Base-by-base conservation (phyloP, 345 rosid genomes). In the Euphorbia lathyris region DNA sequence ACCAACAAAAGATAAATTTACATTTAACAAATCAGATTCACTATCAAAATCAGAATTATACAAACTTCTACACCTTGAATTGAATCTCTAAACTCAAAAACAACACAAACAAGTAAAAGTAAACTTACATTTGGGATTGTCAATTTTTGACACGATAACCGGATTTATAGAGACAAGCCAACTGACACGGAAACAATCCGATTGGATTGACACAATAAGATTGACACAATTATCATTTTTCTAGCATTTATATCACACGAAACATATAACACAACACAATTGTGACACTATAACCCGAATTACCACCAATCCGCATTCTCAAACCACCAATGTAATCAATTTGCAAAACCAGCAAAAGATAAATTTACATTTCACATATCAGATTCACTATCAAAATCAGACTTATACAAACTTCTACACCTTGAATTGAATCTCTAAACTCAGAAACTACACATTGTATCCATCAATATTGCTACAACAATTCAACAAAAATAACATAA, bases 371-470 rank as follows among this genome's bases (percentile, higher is more conserved):
- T 34, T 34, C 3, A 34, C 22, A 19, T 34, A 19, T 52, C 32
- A 62, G 22, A 25, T 47, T 48, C 55, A 57, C 63, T 27, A 40
- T 1, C 53, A 36, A 27, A 22, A 36, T 56, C 27, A 42, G 26
- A 63, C 40, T 64, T 56, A 8, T 69, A 75, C 74, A 63, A 63
- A 69, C 45, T 57, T 56, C 70, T 63, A 63, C 66, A 55, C 19
- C 22, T 53, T 40, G 30, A 40, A 60, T 13, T 7, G 57, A 30
- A 38, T 38, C 62, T n/a, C 52, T 40, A 26, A 10, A 60, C 47
- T 48, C 59, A 38, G 36, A 67, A 43, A 9, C 8, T 2, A 34
- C 38, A 34, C 38, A 34, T 2, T 2, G 17, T 26, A 52, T 23
- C 36, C 58, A 20, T 59, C 20, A 52, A 51, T 13, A 36, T n/a